Percentiles rank a stretch among this genome's conserved stretches.
These are phyloP conservation scores for Solanum bulbocastanum DNA, from an alignment of 257 asterid genomes.

Conservation along the genomic window DNA sequence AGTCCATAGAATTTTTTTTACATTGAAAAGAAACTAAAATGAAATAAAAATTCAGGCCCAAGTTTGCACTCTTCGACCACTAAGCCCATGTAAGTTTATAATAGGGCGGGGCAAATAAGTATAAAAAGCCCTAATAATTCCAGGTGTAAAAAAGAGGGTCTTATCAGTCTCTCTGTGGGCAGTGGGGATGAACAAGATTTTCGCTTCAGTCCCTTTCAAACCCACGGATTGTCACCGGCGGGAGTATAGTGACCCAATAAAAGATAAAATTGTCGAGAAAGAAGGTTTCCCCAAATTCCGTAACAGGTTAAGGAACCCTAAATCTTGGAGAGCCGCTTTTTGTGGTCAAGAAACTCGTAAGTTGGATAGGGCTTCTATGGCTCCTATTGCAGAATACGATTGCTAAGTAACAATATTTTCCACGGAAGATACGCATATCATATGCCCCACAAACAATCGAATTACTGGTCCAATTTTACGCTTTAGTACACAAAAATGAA, in stretches of 20 bases:
- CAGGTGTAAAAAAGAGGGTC: not conserved
- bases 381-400: not conserved
- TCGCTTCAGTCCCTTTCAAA: too few relatives aligned
- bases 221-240: not conserved
- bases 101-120: not conserved
- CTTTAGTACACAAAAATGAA: not conserved
- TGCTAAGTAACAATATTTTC: not conserved
- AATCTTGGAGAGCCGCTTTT: not conserved
- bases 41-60: not conserved
- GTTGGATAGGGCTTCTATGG: constrained; percentile 21
- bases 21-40: not conserved
- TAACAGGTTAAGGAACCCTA: not conserved
- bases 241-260: not conserved
- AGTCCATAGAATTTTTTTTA: not conserved
- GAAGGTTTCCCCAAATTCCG: not conserved
- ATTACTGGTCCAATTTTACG: not conserved
- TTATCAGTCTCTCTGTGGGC: not conserved
- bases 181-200: too few relatives aligned
- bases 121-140: not conserved
- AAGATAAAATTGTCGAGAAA: not conserved
- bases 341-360: constrained; percentile 13
- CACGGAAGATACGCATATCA: not conserved
- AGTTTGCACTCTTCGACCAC: not conserved
- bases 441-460: not conserved
- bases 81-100: not conserved